Base-by-base conservation (phyloP, 2,329 filamentous ascomycete genomes). In the Xylariaceae sp. region DNA sequence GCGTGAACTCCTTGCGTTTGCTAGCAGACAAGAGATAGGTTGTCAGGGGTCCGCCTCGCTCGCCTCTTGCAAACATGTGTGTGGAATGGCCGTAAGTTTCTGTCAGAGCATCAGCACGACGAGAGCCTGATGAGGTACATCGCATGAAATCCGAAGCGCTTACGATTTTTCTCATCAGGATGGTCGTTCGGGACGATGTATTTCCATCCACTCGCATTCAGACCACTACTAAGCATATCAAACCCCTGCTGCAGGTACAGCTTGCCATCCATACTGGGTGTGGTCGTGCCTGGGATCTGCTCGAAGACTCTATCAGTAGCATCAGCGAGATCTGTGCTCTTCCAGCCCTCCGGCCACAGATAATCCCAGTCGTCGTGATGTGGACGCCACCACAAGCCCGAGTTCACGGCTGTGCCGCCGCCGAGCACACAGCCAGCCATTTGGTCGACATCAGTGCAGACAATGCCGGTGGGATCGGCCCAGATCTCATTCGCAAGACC, bases 351-450 rank as follows among this genome's bases (percentile, higher is more conserved):
- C 1, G 86, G 87, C 71, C 87, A 90, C 63, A 86, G 86, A 64
- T 80, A 75, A 62, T 89, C 82, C 72, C 86, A 90, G 62, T 90
- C 87, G 14, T 71, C 67, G 4, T 80, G 75, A 56, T 83, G 80
- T 0, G 86, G 77, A 70, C 76, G 30, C 76, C 81, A 86, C 78
- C 82, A 87, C 31, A 88, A 74, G 45, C 82, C 83, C 44, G 84
- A 81, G 58, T 88, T 89, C 58, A 88, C 75, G 36, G 82, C 79
- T 19, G 81, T 79, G 7, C 82, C 81, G 49, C 86, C 86, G 45
- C 86, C 86, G 6, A 89, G 76, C 38, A 89, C 75, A 57, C 86
- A 89, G 12, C 84, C 86, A n/a, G 83, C 82, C 82, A 87, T 87
- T 59, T 86, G 81, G 56, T 85, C 83, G 11, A 81, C 83, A 65